phyloP scores from a whole-genome alignment of 108 stramenopile genomes.

The Nitzschia inconspicua region DNA sequence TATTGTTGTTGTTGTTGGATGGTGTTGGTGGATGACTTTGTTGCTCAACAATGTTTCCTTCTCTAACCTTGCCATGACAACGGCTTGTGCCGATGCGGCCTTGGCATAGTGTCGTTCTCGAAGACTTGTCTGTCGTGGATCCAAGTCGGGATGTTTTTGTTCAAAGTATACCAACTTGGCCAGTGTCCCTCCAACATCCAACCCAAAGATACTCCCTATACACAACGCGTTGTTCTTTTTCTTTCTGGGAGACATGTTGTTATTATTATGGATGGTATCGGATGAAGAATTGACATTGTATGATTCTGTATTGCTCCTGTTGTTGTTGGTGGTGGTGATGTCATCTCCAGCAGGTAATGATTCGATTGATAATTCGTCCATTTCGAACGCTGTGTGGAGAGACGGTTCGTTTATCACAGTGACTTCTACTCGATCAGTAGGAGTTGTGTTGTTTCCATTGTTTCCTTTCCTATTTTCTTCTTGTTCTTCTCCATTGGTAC shows the following conservation, averaged over 20 bases:
- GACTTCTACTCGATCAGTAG: too few species aligned
- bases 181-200: conserved; percentile 90
- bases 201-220: conserved; percentile 63
- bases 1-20: background rate
- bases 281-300: too few species aligned
- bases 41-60: too few species aligned
- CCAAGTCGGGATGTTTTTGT: conserved; percentile 31
- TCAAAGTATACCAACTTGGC: conserved; percentile 97
- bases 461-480: too few species aligned
- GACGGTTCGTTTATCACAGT: too few species aligned
- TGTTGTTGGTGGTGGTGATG: background rate
- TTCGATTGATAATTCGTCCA: background rate
- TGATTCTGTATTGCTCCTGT: too few species aligned
- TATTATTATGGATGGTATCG: too few species aligned
- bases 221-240: conserved; percentile 43
- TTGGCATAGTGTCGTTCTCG: conserved; percentile 53
- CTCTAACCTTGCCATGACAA: conserved; percentile 43
- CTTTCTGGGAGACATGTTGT: background rate
- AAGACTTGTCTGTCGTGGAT: conserved; percentile 8
- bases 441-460: too few species aligned
- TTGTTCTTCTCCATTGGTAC: background rate
- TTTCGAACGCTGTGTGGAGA: too few species aligned
- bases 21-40: background rate
- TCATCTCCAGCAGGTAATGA: background rate
- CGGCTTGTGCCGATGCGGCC: conserved; percentile 63